These are phyloP conservation scores for Neonectria magnoliae DNA, from an alignment of 2,329 filamentous ascomycete species.

Conservation along the genomic window DNA sequence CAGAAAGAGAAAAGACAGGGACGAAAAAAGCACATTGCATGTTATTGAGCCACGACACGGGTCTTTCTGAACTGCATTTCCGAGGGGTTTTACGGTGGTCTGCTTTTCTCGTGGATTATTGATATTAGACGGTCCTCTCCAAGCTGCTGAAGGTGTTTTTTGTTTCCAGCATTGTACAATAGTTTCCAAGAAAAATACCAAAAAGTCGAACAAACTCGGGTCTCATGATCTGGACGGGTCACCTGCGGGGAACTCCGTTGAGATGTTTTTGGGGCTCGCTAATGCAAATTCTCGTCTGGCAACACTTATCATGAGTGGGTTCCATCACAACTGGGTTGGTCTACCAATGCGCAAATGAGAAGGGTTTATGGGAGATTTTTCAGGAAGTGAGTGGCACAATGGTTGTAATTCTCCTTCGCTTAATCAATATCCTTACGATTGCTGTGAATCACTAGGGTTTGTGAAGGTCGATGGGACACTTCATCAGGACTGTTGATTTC, in stretches of 20 bases:
- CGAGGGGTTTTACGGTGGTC: slow-evolving; percentile 40
- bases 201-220: slow-evolving; percentile 28
- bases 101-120: slow-evolving; percentile 31
- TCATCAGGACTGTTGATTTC: not conserved
- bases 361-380: not conserved
- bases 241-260: not conserved
- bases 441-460: not conserved
- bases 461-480: not conserved
- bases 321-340: not conserved
- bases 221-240: not conserved
- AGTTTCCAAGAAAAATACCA: slow-evolving; percentile 36
- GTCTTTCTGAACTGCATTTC: slow-evolving; percentile 40
- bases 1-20: slow-evolving; percentile 31
- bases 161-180: slow-evolving; percentile 38
- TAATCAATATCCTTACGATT: not conserved
- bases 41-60: slow-evolving; percentile 34
- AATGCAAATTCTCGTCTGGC: slow-evolving; percentile 19
- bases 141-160: slow-evolving; percentile 27
- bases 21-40: slow-evolving; percentile 41
- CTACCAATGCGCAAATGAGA: not conserved
- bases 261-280: slow-evolving; percentile 31
- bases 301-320: slow-evolving; percentile 3
- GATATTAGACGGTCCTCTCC: slow-evolving; percentile 39
- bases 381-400: not conserved
- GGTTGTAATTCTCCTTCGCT: not conserved